Evolutionary conservation across 306 rosid genomes (phyloP).

Genomic region (Cicer judaicum): DNA sequence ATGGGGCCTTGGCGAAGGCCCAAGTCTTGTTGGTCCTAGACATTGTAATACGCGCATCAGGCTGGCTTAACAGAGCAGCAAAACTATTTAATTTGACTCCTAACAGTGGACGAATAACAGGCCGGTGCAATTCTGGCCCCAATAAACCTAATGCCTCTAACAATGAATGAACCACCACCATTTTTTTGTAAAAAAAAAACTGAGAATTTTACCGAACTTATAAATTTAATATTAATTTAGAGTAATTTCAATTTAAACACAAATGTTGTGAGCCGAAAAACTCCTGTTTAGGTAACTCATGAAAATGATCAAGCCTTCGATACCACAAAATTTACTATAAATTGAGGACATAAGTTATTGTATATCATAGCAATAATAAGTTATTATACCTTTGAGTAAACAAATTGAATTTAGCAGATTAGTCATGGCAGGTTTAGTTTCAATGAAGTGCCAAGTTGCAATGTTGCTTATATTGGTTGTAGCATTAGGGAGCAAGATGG

Average conservation of each 20-base stretch:
- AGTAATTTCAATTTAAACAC: neutral
- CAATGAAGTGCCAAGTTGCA: slow-evolving; percentile 38
- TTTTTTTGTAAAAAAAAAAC: too few relatives aligned
- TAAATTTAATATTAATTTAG: too few relatives aligned
- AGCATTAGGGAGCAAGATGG: slow-evolving; percentile 35
- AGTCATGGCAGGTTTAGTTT: slow-evolving; percentile 40
- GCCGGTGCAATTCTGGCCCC: too few relatives aligned
- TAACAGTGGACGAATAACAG: too few relatives aligned
- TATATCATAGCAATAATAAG: neutral
- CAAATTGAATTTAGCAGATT: neutral
- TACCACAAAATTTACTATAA: neutral
- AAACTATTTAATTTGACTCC: too few relatives aligned
- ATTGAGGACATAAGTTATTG: neutral
- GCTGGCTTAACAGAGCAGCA: too few relatives aligned
- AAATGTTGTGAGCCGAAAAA: slow-evolving; percentile 4
- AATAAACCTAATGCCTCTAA: too few relatives aligned
- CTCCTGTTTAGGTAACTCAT: slow-evolving; percentile 16
- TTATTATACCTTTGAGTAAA: neutral
- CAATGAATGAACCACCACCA: too few relatives aligned
- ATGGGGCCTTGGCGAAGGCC: too few relatives aligned
- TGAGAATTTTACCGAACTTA: too few relatives aligned
- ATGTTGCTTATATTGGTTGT: slow-evolving; percentile 46
- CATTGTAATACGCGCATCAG: too few relatives aligned
- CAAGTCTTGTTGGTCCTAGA: too few relatives aligned
- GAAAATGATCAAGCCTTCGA: neutral